Percentiles rank a stretch among this genome's conserved stretches.
Evolutionary conservation across 208 protist species (phyloP).

Genomic region (Angomonas deanei): DNA sequence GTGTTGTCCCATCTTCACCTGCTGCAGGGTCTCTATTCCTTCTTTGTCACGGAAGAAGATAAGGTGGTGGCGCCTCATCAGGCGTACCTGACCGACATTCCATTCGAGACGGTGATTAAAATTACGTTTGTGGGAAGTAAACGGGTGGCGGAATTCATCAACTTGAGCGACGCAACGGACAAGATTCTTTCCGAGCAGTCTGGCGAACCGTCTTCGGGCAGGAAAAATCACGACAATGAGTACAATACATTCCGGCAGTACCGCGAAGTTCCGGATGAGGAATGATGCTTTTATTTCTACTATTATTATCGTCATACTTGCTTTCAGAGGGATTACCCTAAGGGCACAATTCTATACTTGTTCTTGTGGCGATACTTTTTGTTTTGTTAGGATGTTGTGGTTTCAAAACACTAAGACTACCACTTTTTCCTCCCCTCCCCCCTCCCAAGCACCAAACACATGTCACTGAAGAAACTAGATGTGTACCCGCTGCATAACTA

Average conservation of each 20-base stretch:
- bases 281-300: conserved; percentile 11
- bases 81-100: conserved; percentile 74
- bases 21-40: conserved; percentile 82
- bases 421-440: neutral
- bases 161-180: conserved; percentile 51
- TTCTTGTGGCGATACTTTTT: neutral
- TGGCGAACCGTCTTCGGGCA: neutral
- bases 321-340: too few relatives aligned
- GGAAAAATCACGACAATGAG: conserved; percentile 10
- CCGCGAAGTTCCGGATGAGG: neutral
- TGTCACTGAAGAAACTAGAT: conserved; percentile 79
- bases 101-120: conserved; percentile 69
- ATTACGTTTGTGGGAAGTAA: conserved; percentile 62
- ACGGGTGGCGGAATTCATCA: conserved; percentile 63
- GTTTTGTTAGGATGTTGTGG: too few relatives aligned
- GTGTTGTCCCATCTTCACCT: conserved; percentile 78
- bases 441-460: conserved; percentile 7
- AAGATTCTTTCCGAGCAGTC: conserved; percentile 20
- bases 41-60: conserved; percentile 78
- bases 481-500: conserved; percentile 79
- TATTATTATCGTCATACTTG: too few relatives aligned
- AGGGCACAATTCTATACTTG: neutral
- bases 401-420: too few relatives aligned
- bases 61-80: conserved; percentile 66
- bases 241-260: conserved; percentile 6